These are phyloP conservation scores for Clarireedia monteithiana DNA, from an alignment of 2,329 filamentous ascomycete genomes.

Conservation along the genomic window DNA sequence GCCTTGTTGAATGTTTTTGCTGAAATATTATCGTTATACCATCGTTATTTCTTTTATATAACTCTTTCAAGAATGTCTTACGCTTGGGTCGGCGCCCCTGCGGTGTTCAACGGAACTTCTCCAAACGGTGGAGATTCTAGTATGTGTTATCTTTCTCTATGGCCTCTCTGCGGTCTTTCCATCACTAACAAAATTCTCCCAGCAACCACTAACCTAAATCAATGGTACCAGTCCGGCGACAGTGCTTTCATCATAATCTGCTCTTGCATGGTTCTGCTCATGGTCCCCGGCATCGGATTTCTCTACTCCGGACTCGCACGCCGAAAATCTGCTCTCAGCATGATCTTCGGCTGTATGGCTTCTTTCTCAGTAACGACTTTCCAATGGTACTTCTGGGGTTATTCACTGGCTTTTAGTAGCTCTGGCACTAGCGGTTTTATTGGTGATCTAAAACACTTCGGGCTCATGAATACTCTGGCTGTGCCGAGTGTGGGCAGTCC, in stretches of 20 bases:
- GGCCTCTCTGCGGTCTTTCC: no score
- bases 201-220: conserved; percentile 70
- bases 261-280: conserved; percentile 88
- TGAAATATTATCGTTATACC: no score
- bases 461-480: conserved; percentile 75
- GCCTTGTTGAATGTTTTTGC: no score
- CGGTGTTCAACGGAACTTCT: conserved; percentile 53
- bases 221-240: conserved; percentile 89
- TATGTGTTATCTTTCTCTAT: conserved; percentile 16
- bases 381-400: conserved; percentile 99
- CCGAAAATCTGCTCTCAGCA: conserved; percentile 90
- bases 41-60: no score
- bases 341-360: conserved; percentile 97
- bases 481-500: conserved; percentile 82
- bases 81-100: conserved; percentile 48
- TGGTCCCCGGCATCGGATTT: conserved; percentile 95
- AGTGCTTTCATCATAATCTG: conserved; percentile 88
- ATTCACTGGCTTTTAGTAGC: conserved; percentile 84
- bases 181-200: no score
- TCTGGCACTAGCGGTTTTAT: conserved; percentile 83
- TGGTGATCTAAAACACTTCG: conserved; percentile 83
- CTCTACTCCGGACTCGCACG: conserved; percentile 94
- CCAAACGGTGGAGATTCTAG: conserved; percentile 30
- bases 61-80: conserved; percentile 30
- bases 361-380: conserved; percentile 86